Evolutionary conservation across 352 stramenopile species (phyloP), one percentile per base, ranked within the genome.

Genomic region (Pythium sp.): DNA sequence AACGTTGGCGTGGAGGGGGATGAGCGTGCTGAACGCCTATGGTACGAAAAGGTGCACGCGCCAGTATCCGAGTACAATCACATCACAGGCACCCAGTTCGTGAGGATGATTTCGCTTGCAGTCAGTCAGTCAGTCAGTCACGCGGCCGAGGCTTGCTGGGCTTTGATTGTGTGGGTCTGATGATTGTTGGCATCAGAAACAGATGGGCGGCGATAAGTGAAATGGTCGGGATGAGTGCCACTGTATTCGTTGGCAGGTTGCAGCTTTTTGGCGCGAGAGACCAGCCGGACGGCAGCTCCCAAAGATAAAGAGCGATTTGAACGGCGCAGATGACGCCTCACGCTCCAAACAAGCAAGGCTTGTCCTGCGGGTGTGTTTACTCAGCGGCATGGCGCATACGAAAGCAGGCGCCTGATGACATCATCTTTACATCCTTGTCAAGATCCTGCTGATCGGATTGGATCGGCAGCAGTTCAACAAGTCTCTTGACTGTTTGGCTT

Each of bases 191-290:
- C 15, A 49, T 7, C 15, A 49, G 41, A n/a, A 51, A 51, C 43
- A 51, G 43, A 51, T 24, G 43, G 43, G 18, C 18, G 43, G 2
- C 5, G 41, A n/a, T 6, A 43, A 5, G 46, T 65, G 60, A 46
- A 8, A 66, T 26, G 15, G 1, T 2, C 49, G 1, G 22, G 43
- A 8, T 24, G n/a, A 12, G 32, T 69, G 55, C 56, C 64, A 69
- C 64, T 69, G 28, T 64, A 69, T 69, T 69, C 64, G 64, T 69
- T 58, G 55, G 64, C 64, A 69, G 36, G 24, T 41, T 49, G 64
- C 55, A 64, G 64, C 63, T 56, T 62, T 36, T 43, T 11, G 26
- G 26, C 20, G 18, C 26, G 22, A 69, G 55, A 69, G 64, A 62
- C 43, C 22, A 14, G 64, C 22, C 55, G 34, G 0, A 8, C 43